Base-by-base conservation (phyloP, 192 early-diverging fungal species). In the Tieghemiomyces parasiticus region DNA sequence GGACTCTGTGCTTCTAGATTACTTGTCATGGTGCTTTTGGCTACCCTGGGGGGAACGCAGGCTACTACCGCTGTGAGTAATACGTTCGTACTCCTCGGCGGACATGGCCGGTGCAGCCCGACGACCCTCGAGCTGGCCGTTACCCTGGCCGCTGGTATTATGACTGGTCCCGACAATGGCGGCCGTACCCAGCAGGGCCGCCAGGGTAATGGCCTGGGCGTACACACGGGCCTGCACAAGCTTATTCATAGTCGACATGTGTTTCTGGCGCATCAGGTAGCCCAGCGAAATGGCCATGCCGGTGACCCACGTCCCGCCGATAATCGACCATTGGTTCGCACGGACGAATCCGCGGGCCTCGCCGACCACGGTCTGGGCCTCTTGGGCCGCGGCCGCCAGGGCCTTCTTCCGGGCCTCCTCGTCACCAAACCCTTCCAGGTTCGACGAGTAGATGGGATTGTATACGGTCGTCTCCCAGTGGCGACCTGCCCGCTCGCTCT, bases 201-300 rank as follows among this genome's bases (percentile, higher is more conserved):
- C 65, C 53, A 86, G 69, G 29, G 81, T 83, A 49, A 79, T 74
- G 10, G 72, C 69, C 71, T 86, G 84, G 6, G 84, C 78, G 64
- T 82, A 84, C 79, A 86, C 81, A 62, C 84, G 77, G 0, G 84
- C 84, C 62, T 86, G 82, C 1, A 84, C 82, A 1, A 79, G 34
- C 59, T 84, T 83, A 61, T 86, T 82, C n/a, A 78, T 69, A 6
- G 63, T 64, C 1, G 72, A 66, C 62, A 86, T 72, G 26, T 79
- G 71, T 63, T 73, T 76, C 55, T 76, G 61, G 48, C 65, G 53
- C 20, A 70, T 70, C 46, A 76, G 32, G 46, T 73, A 65, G 32
- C 63, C 59, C 0, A 68, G 12, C 0, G 74, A 64, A 3, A 69
- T 67, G 20, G 66, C 61, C 33, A 76, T 73, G 22, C 74, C 67